These are phyloP conservation scores for Lantana camara DNA, from an alignment of 257 asterid genomes.

Conservation along the genomic window DNA sequence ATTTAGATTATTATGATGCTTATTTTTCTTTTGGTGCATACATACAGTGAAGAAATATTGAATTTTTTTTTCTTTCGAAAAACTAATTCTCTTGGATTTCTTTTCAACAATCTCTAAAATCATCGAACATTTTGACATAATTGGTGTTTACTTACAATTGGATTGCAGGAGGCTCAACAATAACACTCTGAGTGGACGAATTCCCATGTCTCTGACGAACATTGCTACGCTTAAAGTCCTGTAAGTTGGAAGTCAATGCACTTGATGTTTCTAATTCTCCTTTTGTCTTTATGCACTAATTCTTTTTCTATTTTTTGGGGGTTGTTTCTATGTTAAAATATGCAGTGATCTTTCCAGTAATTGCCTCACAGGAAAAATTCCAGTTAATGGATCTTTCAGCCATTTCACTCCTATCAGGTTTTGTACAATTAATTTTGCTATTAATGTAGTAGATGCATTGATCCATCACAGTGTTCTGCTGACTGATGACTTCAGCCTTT, in stretches of 20 bases:
- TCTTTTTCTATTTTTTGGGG: too few relatives aligned
- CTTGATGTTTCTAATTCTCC: slow-evolving; percentile 3
- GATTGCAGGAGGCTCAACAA: slow-evolving; percentile 91
- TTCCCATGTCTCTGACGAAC: slow-evolving; percentile 68
- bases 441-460: too few relatives aligned
- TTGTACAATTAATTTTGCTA: slow-evolving; percentile 13
- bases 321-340: slow-evolving; percentile 21
- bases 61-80: slow-evolving; percentile 15
- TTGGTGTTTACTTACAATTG: slow-evolving; percentile 27
- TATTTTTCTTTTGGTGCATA: too few relatives aligned
- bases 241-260: slow-evolving; percentile 58
- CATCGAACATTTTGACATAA: background rate
- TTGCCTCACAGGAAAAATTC: slow-evolving; percentile 59
- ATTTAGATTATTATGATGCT: too few relatives aligned
- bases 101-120: background rate
- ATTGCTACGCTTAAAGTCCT: slow-evolving; percentile 85
- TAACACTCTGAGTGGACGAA: slow-evolving; percentile 71
- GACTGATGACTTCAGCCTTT: slow-evolving; percentile 31
- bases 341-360: slow-evolving; percentile 95
- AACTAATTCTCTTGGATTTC: slow-evolving; percentile 1
- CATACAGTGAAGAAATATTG: too few relatives aligned
- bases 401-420: slow-evolving; percentile 97
- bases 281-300: slow-evolving; percentile 23
- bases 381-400: slow-evolving; percentile 86
- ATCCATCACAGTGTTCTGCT: slow-evolving; percentile 6